A percentile compares a stretch with the other conserved stretches of the same genome.
Evolutionary conservation across 1,284 basidiomycete species (phyloP).

Genomic region (Apiotrichum sp.): DNA sequence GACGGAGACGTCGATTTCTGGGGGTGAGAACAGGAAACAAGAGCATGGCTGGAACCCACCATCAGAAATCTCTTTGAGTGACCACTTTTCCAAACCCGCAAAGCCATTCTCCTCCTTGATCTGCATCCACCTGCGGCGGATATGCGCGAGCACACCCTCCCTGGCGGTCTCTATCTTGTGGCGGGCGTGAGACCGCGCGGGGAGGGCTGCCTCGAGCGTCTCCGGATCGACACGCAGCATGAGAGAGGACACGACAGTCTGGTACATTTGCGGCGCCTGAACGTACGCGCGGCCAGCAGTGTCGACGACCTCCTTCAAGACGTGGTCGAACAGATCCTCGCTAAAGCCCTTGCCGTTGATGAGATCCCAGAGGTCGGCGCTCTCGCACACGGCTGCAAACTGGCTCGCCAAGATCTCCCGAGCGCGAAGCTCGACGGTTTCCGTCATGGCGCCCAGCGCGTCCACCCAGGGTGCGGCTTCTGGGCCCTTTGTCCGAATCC

Average conservation of each 20-base stretch:
- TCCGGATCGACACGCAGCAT: conserved; percentile 63
- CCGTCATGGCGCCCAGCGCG: conserved; percentile 58
- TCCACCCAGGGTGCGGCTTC: conserved; percentile 63
- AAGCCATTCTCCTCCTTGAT: conserved; percentile 75
- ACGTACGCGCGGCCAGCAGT: conserved; percentile 51
- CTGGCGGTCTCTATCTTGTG: conserved; percentile 64
- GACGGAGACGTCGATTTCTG: conserved; percentile 70
- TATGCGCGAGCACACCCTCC: conserved; percentile 53
- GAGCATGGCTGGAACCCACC: conserved; percentile 51
- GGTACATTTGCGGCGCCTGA: conserved; percentile 61
- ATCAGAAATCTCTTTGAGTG: conserved; percentile 76
- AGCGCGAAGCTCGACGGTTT: conserved; percentile 55
- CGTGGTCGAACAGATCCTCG: conserved; percentile 62
- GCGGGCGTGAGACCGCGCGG: conserved; percentile 60
- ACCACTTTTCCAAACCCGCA: conserved; percentile 71
- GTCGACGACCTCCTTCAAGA: conserved; percentile 58
- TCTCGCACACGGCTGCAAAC: conserved; percentile 58
- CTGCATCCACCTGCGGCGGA: conserved; percentile 62
- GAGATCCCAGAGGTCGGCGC: conserved; percentile 63
- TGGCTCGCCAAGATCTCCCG: conserved; percentile 59
- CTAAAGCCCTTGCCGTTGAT: conserved; percentile 65
- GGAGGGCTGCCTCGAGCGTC: conserved; percentile 57
- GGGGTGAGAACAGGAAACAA: conserved; percentile 34
- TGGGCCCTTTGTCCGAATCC: conserved; percentile 25
- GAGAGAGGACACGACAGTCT: conserved; percentile 68